Evolutionary conservation across 2,329 filamentous ascomycete genomes (phyloP).

Genomic region (Diaporthe sp.): DNA sequence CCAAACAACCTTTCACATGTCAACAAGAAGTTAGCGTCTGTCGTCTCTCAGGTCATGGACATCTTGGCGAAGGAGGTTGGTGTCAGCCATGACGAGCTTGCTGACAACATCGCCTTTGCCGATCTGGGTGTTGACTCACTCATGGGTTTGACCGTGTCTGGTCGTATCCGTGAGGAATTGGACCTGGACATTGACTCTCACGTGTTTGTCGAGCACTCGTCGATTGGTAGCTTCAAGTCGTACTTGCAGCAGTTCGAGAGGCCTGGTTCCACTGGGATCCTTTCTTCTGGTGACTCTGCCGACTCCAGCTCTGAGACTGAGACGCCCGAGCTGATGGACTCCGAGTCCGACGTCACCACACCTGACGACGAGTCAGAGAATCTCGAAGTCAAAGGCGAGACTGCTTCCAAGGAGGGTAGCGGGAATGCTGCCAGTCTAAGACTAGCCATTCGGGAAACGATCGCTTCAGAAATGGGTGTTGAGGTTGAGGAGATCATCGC

Average conservation of each 20-base stretch:
- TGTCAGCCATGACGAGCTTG: conserved; percentile 67
- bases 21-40: conserved; percentile 64
- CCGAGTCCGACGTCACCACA: conserved; percentile 67
- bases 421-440: conserved; percentile 59
- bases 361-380: conserved; percentile 66
- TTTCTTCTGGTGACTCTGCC: conserved; percentile 49
- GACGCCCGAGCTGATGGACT: conserved; percentile 44
- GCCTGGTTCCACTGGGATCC: conserved; percentile 46
- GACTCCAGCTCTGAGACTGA: conserved; percentile 50
- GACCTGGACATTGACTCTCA: conserved; percentile 68
- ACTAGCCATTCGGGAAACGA: conserved; percentile 73
- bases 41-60: conserved; percentile 62
- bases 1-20: conserved; percentile 62
- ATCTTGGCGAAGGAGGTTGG: conserved; percentile 71
- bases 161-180: conserved; percentile 70
- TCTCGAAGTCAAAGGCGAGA: conserved; percentile 61
- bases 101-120: conserved; percentile 68
- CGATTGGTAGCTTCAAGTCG: conserved; percentile 66
- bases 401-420: conserved; percentile 49
- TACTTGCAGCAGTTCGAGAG: conserved; percentile 58
- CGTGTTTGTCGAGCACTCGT: conserved; percentile 67
- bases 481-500: conserved; percentile 73
- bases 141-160: conserved; percentile 71
- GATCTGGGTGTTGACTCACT: conserved; percentile 74
- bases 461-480: conserved; percentile 81